Evolutionary conservation across 345 rosid genomes (phyloP), one percentile per base, ranked within the genome.

Genomic region (Populus euphratica): DNA sequence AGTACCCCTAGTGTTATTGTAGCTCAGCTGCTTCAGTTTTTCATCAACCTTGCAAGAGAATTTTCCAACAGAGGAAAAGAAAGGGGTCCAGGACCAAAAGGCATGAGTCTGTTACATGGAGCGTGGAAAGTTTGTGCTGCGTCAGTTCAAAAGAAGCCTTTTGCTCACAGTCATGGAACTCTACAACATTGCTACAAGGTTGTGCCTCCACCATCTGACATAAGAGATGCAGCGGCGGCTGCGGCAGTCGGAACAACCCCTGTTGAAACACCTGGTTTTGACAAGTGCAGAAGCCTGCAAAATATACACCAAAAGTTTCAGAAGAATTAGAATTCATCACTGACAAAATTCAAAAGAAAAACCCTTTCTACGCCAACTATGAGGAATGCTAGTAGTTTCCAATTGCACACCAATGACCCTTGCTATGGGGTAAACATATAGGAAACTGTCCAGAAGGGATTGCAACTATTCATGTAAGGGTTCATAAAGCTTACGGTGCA

Each of bases 241-340:
- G 99, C 98, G 12, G 99, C 98, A 14, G 98, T 93, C 33, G 98
- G 93, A 77, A 96, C 99, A 79, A 96, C 98, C 43, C 98, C 98
- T 0, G 92, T 88, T 3, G 91, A 83, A 68, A 90, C 86, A 69
- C 92, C 92, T 3, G 96, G 97, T 83, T 93, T 96, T 70, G 99
- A 93, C 85, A 93, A 88, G 84, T 96, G 97, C 82, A 93, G 85
- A 72, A 94, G 97, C 87, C 98, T 94, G 92, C 74, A 76, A 73
- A 21, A 36, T 3, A 80, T 39, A 61, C n/a, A 27, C 38, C 75
- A 39, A 7, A 54, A 73, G 69, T 47, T 75, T 49, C 29, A 5
- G 3, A 14, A n/a, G 0, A 63, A 36, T 3, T 6, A 66, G 21
- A 36, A 44, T 9, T 35, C 16, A 54, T 8, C 14, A 12, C 4